Base-by-base conservation (phyloP, 1,284 basidiomycete genomes). In the Coniferiporia sulphurascens region DNA sequence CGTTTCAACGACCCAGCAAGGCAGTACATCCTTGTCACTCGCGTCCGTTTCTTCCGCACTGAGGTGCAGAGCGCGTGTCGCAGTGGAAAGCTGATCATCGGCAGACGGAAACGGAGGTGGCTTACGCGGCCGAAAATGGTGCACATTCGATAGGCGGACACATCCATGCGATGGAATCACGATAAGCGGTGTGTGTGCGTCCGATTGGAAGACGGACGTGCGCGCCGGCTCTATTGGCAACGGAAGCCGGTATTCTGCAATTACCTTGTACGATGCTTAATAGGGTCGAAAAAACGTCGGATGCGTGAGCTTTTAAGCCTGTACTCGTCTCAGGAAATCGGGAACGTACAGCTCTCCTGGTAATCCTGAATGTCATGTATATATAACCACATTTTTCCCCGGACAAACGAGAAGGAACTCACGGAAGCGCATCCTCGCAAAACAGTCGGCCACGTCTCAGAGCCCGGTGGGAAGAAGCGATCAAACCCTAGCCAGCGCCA, bases 331-430 rank as follows among this genome's bases (percentile, higher is more conserved):
- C 27, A 22, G 4, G 13, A 13, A 13, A 8, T n/a, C 32, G 19
- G 3, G 44, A 17, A 66, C 68, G 64, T 71, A 88, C 87, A 77
- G 67, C 87, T 89, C 65, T 87, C 82, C 66, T 83, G 82, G 68
- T 83, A 89, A 68, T 89, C 87, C 87, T 89, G 61, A 55, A 55
- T n/a, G n/a, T n/a, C n/a, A n/a, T n/a, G n/a, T n/a, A n/a, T n/a
- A n/a, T n/a, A n/a, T n/a, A n/a, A n/a, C n/a, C n/a, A n/a, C n/a
- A n/a, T n/a, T n/a, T n/a, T n/a, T n/a, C 41, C 12, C 9, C 34
- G 4, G 1, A 46, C 21, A 44, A 9, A 41, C n/a, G 17, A 50
- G 46, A 6, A n/a, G 51, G 51, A 32, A 74, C 83, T 56, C 69
- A 88, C 87, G 52, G 83, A 82, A 56, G 80, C 78, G 64, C 81